Evolutionary conservation across 768 basidiomycete genomes (phyloP), one percentile per base, ranked within the genome.

Genomic region (Thelephora ganbajun): DNA sequence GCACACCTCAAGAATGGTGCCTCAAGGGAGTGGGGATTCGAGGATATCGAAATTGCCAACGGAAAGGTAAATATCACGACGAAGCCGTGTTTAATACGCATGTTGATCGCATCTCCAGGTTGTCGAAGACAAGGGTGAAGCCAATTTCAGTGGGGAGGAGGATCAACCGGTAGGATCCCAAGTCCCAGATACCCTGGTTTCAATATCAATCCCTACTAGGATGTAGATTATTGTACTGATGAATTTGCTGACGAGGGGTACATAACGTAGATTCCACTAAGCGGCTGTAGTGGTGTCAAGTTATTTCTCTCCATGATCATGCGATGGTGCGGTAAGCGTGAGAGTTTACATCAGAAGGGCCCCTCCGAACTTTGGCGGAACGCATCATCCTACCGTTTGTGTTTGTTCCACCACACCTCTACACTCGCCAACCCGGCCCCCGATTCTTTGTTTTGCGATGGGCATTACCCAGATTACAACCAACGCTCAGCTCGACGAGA

Each of bases 1-100:
- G 56, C 60, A 1, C 80, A 84, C 59, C 61, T 85, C 35, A 68
- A 69, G 22, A 76, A 74, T 2, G 81, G 79, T 1, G 54, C 72
- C 1, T 66, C 72, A 46, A 69, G 84, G 52, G 81, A 83, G 43
- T 90, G 88, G 88, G 88, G 88, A 12, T 79, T 90, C 51, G 80
- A 85, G 54, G 78, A 89, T 59, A 71, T 84, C 7, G 62, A 71
- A 56, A 70, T 80, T 20, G 67, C 68, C 5, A 63, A 74, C 50
- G 83, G 83, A 39, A 68, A 78, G 69, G 84, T 82, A 37, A 30
- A 70, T 60, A 16, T 39, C 14, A 14, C 39, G 2, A 22, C 39
- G 39, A 14, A 41, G 1, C 13, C n/a, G 20, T 18, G 9, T 7
- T 12, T 7, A n/a, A 45, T 18, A 16, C 9, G 23, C 18, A 16